Base-by-base conservation (phyloP, 2,329 filamentous ascomycete species). In the Ceratocystis cacaofunesta region DNA sequence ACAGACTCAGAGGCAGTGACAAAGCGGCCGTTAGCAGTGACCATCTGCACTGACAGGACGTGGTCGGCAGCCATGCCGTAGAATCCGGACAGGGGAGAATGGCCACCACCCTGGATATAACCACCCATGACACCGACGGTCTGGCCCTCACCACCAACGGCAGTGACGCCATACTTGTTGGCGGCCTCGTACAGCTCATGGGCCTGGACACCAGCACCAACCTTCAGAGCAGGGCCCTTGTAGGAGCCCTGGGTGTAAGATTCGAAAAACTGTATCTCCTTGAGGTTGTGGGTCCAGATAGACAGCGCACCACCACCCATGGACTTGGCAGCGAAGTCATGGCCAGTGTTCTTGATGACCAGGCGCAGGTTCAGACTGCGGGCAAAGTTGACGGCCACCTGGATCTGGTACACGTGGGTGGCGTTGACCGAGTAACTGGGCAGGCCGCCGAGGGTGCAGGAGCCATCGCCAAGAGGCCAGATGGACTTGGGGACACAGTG, bases 41-140 rank as follows among this genome's bases (percentile, higher is more conserved):
- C 76, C 15, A 82, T 74, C 65, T 82, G 75, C 67, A 79, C 73
- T 36, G 76, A 73, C 17, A 82, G 72, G 6, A 80, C 74, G 68
- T 81, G 76, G 70, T 82, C 80, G 5, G 78, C 74, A 1, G 74
- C 80, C 71, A 82, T 76, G 68, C 82, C 76, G 61, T 68, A 64
- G 58, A 28, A 63, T n/a, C 64, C 65, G 25, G 66, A 66, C 1
- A 85, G 73, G 0, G 77, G 73, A 2, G 76, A 77, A 69, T 83
- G 80, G 0, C 83, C 83, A 30, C 80, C 82, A 10, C 81, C 82
- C 72, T 82, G 80, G 8, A 75, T 78, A 68, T 80, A 85, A 1
- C 82, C 82, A 36, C 82, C 82, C 0, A 79, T 78, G 6, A 80
- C 69, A 2, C 81, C 81, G 5, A 84, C 81, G 0, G 78, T 79